Conservation (phyloP, 306 rosid genomes). For the Cicer arietinum region DNA sequence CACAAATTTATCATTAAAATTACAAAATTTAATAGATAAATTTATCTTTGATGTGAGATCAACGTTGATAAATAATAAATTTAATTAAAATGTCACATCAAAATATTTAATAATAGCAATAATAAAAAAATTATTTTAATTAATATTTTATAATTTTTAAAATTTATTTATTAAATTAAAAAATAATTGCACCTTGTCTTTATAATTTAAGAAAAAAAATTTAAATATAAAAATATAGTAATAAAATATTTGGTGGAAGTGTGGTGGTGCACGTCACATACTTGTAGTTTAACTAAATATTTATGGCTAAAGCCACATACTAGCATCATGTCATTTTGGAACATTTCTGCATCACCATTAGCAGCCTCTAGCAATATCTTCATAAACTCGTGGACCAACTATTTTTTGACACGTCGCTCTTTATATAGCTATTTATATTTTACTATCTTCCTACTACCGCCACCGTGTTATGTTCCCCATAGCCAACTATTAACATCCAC, state of each 20-base stretch:
- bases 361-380: conserved; percentile 25
- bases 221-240: neutral
- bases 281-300: conserved; percentile 32
- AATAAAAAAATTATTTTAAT: too few species aligned
- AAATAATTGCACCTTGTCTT: too few species aligned
- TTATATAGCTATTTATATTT: conserved; percentile 26
- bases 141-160: too few species aligned
- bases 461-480: conserved; percentile 37
- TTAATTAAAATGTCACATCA: too few species aligned
- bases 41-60: too few species aligned
- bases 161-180: too few species aligned
- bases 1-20: too few species aligned
- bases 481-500: conserved; percentile 44
- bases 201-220: too few species aligned
- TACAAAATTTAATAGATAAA: too few species aligned
- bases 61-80: too few species aligned
- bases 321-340: conserved; percentile 40
- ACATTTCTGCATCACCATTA: conserved; percentile 15
- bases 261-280: conserved; percentile 49
- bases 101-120: too few species aligned
- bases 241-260: conserved; percentile 42
- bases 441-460: conserved; percentile 11
- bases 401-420: conserved; percentile 26
- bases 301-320: conserved; percentile 46
- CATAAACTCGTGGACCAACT: conserved; percentile 55